Conservation (phyloP, 2,329 filamentous ascomycete genomes). For the Cladophialophora chaetospira region DNA sequence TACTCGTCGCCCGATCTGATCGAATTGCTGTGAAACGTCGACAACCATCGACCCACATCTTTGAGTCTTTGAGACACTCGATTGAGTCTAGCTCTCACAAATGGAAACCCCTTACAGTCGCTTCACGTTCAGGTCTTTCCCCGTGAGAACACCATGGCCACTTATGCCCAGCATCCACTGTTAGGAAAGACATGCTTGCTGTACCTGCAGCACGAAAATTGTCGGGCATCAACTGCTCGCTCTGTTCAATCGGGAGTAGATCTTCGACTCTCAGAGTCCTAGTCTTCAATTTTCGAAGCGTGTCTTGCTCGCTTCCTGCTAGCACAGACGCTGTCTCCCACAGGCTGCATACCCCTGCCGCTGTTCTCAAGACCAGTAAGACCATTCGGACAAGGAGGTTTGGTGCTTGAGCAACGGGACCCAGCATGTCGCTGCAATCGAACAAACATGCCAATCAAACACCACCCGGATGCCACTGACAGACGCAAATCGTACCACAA, state of each 20-base stretch:
- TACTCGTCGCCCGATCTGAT: conserved; percentile 2
- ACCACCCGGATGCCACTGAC: no score
- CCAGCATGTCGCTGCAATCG: background rate
- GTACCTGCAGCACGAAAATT: background rate
- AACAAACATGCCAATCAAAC: no score
- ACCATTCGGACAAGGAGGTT: no score
- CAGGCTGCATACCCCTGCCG: no score
- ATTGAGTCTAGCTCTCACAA: background rate
- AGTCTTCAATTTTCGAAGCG: no score
- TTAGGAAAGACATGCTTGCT: background rate
- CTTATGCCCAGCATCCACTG: background rate
- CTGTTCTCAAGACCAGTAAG: no score
- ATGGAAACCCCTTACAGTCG: background rate
- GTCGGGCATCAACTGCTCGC: background rate
- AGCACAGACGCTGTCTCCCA: no score
- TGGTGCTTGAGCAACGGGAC: no score
- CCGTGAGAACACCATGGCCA: background rate
- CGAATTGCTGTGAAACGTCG: background rate
- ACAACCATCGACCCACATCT: background rate
- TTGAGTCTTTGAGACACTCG: background rate
- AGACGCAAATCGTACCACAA: no score
- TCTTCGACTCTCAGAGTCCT: no score
- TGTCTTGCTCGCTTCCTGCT: no score
- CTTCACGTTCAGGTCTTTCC: background rate
- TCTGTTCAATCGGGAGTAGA: no score